Evolutionary conservation across 768 basidiomycete genomes (phyloP).

Genomic region (Tulasnella sp.): DNA sequence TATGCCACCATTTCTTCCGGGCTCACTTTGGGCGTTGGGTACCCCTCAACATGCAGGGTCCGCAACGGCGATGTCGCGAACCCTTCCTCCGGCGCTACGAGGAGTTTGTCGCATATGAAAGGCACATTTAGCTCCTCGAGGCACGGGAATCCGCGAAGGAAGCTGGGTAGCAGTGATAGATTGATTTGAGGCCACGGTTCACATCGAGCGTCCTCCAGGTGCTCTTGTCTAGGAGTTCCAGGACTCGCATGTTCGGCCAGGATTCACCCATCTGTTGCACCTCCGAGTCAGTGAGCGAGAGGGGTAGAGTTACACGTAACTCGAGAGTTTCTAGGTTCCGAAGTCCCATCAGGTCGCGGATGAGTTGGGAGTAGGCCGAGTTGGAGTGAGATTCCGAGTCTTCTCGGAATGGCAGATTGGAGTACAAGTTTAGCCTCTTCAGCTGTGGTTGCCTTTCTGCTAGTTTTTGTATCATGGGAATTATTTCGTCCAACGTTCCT

Average conservation of each 20-base stretch:
- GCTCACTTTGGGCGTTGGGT: neutral
- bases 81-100: neutral
- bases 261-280: neutral
- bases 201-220: too few relatives aligned
- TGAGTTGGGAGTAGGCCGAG: neutral
- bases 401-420: neutral
- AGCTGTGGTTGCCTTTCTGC: neutral
- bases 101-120: neutral
- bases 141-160: neutral
- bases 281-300: neutral
- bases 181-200: neutral
- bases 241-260: neutral
- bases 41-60: neutral
- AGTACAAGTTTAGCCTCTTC: neutral
- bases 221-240: neutral
- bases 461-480: neutral
- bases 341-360: neutral
- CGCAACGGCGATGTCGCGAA: neutral
- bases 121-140: neutral
- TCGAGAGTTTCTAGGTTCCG: neutral
- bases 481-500: neutral
- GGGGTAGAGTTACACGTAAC: neutral
- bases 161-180: neutral
- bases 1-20: neutral
- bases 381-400: neutral